Percentiles rank a stretch among this genome's conserved stretches.
Conservation (phyloP, 306 rosid species). For the Fragaria iinumae region DNA sequence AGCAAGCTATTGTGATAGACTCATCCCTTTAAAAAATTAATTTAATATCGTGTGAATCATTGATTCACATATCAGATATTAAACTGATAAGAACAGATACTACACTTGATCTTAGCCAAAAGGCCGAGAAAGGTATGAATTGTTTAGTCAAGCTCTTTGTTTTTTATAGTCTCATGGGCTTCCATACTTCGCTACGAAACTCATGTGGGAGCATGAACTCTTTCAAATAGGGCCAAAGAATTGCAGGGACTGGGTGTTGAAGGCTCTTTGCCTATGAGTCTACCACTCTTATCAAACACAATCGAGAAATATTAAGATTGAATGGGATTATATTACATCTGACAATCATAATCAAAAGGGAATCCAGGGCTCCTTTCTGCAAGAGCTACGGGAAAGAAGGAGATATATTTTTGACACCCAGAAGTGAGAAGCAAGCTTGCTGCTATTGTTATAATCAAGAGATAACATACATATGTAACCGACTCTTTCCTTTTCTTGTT, state of each 20-base stretch:
- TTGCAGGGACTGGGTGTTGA: background rate
- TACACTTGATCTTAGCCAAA: conserved; percentile 13
- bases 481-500: background rate
- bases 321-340: background rate
- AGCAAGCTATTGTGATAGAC: no score
- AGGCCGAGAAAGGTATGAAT: conserved; percentile 18
- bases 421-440: background rate
- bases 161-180: background rate
- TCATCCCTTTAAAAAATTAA: no score
- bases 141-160: accelerated
- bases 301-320: background rate
- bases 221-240: background rate
- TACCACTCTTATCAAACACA: background rate
- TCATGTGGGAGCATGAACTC: background rate
- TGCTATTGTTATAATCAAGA: background rate
- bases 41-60: no score
- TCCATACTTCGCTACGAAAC: background rate
- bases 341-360: background rate
- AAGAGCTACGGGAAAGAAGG: background rate
- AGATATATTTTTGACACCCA: background rate
- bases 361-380: background rate
- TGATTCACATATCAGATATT: no score
- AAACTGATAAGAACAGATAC: no score
- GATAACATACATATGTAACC: background rate
- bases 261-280: background rate